Conservation (phyloP, 768 basidiomycete species). For the Pholiota molesta region DNA sequence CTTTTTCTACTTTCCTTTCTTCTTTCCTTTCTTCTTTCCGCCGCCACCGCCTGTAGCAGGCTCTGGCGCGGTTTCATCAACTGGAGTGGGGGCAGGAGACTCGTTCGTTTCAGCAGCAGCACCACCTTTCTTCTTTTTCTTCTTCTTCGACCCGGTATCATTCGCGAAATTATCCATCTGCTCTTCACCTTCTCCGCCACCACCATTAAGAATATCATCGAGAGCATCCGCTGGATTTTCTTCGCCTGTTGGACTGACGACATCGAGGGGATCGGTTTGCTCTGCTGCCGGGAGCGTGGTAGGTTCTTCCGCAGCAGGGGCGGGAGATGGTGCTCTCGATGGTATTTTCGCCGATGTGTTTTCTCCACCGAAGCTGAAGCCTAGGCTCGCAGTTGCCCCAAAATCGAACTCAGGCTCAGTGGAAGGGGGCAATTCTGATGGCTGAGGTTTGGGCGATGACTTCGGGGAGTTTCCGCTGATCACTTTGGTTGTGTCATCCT, state of each 20-base stretch:
- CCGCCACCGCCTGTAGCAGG: constrained; percentile 4
- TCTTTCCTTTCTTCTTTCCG: constrained; percentile 20
- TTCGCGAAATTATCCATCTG: not conserved
- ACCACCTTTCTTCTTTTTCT: constrained; percentile 15
- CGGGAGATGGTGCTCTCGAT: constrained; percentile 14
- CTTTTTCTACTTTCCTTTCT: constrained; percentile 23
- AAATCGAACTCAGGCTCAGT: constrained; percentile 7
- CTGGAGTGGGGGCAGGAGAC: constrained; percentile 7
- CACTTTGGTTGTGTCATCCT: constrained; percentile 1
- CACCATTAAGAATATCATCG: not conserved
- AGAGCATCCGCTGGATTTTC: constrained; percentile 1
- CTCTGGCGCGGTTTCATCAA: constrained; percentile 9
- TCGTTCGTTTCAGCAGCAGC: not conserved
- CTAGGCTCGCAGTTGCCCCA: constrained; percentile 6
- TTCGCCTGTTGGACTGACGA: not conserved
- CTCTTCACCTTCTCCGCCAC: not conserved
- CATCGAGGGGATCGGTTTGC: not conserved
- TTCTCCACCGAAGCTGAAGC: constrained; percentile 13
- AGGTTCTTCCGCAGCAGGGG: constrained; percentile 1
- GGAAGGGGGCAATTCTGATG: constrained; percentile 15
- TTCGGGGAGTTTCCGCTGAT: not conserved
- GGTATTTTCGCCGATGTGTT: constrained; percentile 1
- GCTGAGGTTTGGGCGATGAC: constrained; percentile 17
- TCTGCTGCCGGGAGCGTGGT: not conserved
- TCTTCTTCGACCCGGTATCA: not conserved